A percentile compares a stretch with the other conserved stretches of the same genome.
phyloP scores from a whole-genome alignment of 2,329 filamentous ascomycete species.

The Colletotrichum melonis region DNA sequence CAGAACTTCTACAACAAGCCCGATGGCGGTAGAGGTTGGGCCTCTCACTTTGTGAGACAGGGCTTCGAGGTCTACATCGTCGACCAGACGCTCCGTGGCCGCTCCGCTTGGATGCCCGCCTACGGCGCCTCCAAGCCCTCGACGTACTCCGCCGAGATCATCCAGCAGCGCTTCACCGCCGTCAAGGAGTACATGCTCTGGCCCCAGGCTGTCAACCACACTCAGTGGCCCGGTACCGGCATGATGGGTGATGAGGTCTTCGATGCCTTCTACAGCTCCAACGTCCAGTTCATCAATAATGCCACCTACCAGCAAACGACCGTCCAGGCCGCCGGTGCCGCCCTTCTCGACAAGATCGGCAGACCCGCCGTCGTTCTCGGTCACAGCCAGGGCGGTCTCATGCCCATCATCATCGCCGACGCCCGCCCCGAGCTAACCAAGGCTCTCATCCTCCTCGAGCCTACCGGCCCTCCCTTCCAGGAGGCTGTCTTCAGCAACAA shows the following conservation, averaged over 20 bases:
- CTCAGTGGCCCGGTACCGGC: slow-evolving; percentile 56
- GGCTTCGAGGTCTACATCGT: slow-evolving; percentile 60
- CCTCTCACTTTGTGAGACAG: slow-evolving; percentile 56
- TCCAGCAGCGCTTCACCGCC: slow-evolving; percentile 52
- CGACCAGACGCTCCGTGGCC: slow-evolving; percentile 58
- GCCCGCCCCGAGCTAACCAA: slow-evolving; percentile 52
- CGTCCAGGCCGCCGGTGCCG: slow-evolving; percentile 52
- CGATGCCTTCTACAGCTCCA: slow-evolving; percentile 54
- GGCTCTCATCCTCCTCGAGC: slow-evolving; percentile 57
- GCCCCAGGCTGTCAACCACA: slow-evolving; percentile 53
- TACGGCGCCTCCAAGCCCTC: slow-evolving; percentile 39
- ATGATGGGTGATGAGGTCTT: slow-evolving; percentile 52
- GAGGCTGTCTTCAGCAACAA: slow-evolving; percentile 51
- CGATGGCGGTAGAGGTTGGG: slow-evolving; percentile 59
- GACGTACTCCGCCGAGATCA: slow-evolving; percentile 47
- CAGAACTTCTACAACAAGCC: slow-evolving; percentile 60
- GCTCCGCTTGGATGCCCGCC: slow-evolving; percentile 53
- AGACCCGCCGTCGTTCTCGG: slow-evolving; percentile 52
- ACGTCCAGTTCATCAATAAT: slow-evolving; percentile 49
- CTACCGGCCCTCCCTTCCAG: slow-evolving; percentile 58
- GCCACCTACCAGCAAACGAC: slow-evolving; percentile 48
- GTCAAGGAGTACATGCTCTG: slow-evolving; percentile 46
- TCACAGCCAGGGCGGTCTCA: slow-evolving; percentile 59
- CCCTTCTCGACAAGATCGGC: slow-evolving; percentile 55
- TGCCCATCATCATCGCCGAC: slow-evolving; percentile 55